Evolutionary conservation across 2,329 filamentous ascomycete genomes (phyloP), one percentile per base, ranked within the genome.

Genomic region (Aureobasidium subglaciale): DNA sequence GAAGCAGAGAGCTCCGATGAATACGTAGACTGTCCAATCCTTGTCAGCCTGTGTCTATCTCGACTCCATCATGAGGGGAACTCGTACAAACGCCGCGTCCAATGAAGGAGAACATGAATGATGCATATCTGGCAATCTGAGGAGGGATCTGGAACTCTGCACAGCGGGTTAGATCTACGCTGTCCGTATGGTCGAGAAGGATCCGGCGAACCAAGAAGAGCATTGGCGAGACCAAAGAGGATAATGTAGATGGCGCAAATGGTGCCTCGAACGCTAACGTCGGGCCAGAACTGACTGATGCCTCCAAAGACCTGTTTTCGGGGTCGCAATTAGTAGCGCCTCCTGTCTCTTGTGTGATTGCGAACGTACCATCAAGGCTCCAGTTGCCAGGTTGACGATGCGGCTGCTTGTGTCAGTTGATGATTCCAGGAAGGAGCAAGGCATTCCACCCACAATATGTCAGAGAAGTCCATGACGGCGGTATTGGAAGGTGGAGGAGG

Each of bases 71-170:
- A 16, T n/a, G 45, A 16, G 40, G 9, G 11, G 32, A 9, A 52
- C 29, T 45, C 30, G 10, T 38, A 96, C 91, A 97, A 70, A 90
- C 79, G 73, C 93, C 93, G 69, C 93, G 90, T 59, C 93, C 93
- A 64, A 97, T 76, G 80, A 99, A 97, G 57, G 89, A 95, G 79
- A 97, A 97, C 73, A 97, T 85, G 79, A 99, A 99, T 10, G 90
- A 95, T 55, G 90, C 92, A 77, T 97, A 96, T 75, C 90, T 86
- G 57, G 90, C 87, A 55, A 96, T 80, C 71, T 96, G 91, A 58
- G 91, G 89, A 49, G 93, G 92, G 64, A 96, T 92, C 73, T 96
- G 87, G 77, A 97, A 95, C 74, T 99, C 93, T 73, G 63, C 32
- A 35, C 6, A 8, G 18, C n/a, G 16, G 32, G 62, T 70, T 56